A percentile compares a stretch with the other conserved stretches of the same genome.
These are phyloP conservation scores for Sporothrix protearum DNA, from an alignment of 2,329 filamentous ascomycete species.

Conservation along the genomic window DNA sequence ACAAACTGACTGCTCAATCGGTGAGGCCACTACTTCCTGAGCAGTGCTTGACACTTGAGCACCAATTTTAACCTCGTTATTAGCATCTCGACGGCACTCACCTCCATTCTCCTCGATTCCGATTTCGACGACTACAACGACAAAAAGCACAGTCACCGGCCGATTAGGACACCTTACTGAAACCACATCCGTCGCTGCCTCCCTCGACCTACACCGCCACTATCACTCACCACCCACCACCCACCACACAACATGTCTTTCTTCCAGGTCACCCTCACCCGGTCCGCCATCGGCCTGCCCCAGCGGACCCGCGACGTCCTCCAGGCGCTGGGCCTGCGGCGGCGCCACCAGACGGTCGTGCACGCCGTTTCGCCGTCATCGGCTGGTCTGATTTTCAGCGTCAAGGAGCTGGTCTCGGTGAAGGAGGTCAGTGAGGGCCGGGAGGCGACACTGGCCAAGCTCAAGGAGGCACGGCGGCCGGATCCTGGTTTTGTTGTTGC, in stretches of 20 bases:
- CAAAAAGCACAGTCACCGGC: not conserved
- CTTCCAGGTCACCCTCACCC: slow-evolving; percentile 88
- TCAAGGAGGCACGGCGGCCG: slow-evolving; percentile 68
- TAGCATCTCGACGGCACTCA: not conserved
- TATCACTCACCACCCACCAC: not conserved
- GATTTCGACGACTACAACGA: not conserved
- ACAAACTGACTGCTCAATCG: not conserved
- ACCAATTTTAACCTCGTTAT: not conserved
- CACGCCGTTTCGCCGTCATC: slow-evolving; percentile 76
- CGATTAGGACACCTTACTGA: not conserved
- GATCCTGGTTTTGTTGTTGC: slow-evolving; percentile 62
- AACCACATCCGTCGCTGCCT: not conserved
- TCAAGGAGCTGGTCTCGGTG: slow-evolving; percentile 87
- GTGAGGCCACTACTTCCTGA: not conserved
- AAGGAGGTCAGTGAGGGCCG: slow-evolving; percentile 67
- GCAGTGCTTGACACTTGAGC: not conserved
- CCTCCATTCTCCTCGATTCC: not conserved
- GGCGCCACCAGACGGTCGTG: slow-evolving; percentile 83
- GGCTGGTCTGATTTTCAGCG: slow-evolving; percentile 87
- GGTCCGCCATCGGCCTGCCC: slow-evolving; percentile 85
- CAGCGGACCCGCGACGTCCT: slow-evolving; percentile 75
- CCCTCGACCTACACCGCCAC: not conserved
- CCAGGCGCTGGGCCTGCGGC: slow-evolving; percentile 77
- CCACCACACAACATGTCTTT: slow-evolving; percentile 57
- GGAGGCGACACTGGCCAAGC: slow-evolving; percentile 61